Evolutionary conservation across 2,329 filamentous ascomycete genomes (phyloP), one percentile per base, ranked within the genome.

Genomic region (Raffaelea ambrosiae): DNA sequence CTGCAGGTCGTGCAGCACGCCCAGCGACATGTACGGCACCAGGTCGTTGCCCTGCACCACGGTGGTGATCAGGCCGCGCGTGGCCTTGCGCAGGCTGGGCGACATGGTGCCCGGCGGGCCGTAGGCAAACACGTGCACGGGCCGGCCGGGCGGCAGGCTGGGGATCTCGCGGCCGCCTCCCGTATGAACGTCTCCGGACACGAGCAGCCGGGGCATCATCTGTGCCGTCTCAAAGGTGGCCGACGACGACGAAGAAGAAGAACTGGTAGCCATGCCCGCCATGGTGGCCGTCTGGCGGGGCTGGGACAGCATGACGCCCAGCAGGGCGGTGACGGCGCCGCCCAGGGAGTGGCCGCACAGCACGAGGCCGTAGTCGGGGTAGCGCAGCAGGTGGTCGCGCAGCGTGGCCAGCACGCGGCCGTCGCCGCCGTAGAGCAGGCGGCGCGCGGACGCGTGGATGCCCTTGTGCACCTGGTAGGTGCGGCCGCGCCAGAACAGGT

Each of bases 81-180:
- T 89, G 11, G 82, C 81, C 50, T 77, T 76, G 39, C 84, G 78
- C 8, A 90, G 72, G 2, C 81, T 77, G 0, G 83, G 72, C 0
- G 83, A 86, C 74, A 89, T 79, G 14, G 83, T 84, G 0, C 83
- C 78, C 0, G 85, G 84, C 2, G 85, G 81, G 0, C 86, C 86
- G 59, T 88, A 90, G 7, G 86, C 83, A 59, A 87, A 90, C 13
- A 88, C 86, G 56, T 90, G 86, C 19, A 89, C 84, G 3, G 83
- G 81, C 1, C 86, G 76, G 16, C 81, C 79, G 0, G 81, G 57
- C 0, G 86, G 86, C 0, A 89, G 71, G 18, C 70, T 73, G 7
- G 52, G 50, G 8, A 49, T 48, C 11, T 40, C 47, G 10, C 39
- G 49, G 29, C 41, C 38, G 19, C 20, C 10, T 2, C n/a, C n/a